These are phyloP conservation scores for Toxicodendron radicans DNA, from an alignment of 345 rosid genomes.

Conservation along the genomic window DNA sequence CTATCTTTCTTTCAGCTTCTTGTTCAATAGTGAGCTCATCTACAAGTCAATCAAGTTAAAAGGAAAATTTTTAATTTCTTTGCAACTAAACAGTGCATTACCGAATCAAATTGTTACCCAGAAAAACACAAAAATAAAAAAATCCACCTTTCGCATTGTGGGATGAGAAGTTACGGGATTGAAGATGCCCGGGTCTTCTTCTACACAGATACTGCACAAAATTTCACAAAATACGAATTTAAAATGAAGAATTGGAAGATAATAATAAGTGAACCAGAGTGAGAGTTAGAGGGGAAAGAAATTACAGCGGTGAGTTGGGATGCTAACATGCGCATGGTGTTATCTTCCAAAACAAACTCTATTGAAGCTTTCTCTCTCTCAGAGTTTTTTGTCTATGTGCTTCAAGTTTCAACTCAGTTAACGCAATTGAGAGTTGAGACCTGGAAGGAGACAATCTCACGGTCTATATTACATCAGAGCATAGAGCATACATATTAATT, in stretches of 20 bases:
- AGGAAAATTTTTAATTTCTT: not conserved
- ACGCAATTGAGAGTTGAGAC: too few relatives aligned
- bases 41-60: slow-evolving; percentile 24
- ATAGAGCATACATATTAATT: too few relatives aligned
- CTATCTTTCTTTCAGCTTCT: slow-evolving; percentile 82
- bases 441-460: too few relatives aligned
- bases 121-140: not conserved
- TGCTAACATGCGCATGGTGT: slow-evolving; percentile 28
- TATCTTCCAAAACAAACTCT: not conserved
- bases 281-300: not conserved
- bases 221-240: not conserved
- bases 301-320: slow-evolving; percentile 24
- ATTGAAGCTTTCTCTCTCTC: not conserved
- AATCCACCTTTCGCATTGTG: slow-evolving; percentile 37
- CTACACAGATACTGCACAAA: slow-evolving; percentile 37
- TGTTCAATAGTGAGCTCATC: slow-evolving; percentile 71
- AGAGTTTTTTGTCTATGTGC: not conserved
- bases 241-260: not conserved
- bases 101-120: not conserved
- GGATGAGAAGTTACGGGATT: slow-evolving; percentile 36
- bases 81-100: slow-evolving; percentile 10
- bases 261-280: not conserved
- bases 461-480: too few relatives aligned
- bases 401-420: not conserved
- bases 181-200: slow-evolving; percentile 30